phyloP scores from a whole-genome alignment of 1,284 basidiomycete genomes.

The Pseudozyma hubeiensis region DNA sequence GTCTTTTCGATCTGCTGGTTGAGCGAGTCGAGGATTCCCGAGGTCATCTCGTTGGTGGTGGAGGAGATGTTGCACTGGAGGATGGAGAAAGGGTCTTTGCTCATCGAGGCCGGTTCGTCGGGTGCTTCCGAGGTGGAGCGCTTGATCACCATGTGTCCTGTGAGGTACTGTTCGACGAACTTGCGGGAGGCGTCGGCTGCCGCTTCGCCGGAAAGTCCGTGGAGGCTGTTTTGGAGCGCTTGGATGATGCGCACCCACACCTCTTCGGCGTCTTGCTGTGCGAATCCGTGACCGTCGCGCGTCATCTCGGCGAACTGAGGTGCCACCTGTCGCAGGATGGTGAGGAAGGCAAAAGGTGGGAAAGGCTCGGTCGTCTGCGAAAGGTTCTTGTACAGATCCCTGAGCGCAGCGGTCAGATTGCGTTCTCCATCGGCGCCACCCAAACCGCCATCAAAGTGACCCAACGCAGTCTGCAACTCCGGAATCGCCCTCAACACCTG shows the following conservation, averaged over 20 bases:
- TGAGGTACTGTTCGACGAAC: constrained; percentile 87
- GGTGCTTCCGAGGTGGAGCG: constrained; percentile 75
- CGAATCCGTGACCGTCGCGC: constrained; percentile 72
- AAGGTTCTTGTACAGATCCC: constrained; percentile 81
- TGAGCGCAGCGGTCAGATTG: constrained; percentile 74
- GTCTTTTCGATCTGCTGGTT: constrained; percentile 87
- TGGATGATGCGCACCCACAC: constrained; percentile 89
- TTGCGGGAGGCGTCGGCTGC: constrained; percentile 36
- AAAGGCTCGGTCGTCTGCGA: constrained; percentile 80
- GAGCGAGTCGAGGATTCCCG: constrained; percentile 85
- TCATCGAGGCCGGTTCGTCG: constrained; percentile 78
- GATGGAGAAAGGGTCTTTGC: constrained; percentile 83
- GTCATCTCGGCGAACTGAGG: constrained; percentile 89
- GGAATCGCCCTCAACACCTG: constrained; percentile 91
- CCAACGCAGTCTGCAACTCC: constrained; percentile 76
- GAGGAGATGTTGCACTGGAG: constrained; percentile 91
- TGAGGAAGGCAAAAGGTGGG: constrained; percentile 79
- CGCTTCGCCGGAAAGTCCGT: constrained; percentile 28
- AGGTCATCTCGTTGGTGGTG: constrained; percentile 88
- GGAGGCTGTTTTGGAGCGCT: constrained; percentile 76
- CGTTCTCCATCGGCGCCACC: constrained; percentile 67
- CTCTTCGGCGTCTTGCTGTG: constrained; percentile 98
- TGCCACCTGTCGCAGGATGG: constrained; percentile 78
- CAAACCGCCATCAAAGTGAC: constrained; percentile 43
- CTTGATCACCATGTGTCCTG: constrained; percentile 83